Percentiles rank a stretch among this genome's conserved stretches.
Conservation (phyloP, 2,329 filamentous ascomycete species). For the Seiridium cupressi region DNA sequence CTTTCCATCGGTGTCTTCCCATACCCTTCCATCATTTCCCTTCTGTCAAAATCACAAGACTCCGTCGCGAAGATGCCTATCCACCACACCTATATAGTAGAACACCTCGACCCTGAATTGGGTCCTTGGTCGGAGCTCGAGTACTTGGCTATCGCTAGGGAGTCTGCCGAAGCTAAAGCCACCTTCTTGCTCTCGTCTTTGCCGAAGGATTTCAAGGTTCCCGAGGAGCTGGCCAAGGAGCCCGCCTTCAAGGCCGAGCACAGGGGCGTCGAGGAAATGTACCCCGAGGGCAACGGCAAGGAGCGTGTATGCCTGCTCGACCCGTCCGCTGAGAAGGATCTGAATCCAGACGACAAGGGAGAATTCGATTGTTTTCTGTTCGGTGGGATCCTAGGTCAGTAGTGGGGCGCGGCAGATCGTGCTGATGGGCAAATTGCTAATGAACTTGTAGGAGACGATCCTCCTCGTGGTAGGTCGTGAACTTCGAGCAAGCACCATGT, state of each 20-base stretch:
- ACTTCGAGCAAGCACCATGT: neutral
- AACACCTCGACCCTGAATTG: conserved; percentile 93
- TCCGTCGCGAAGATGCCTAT: neutral
- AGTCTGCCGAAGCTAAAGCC: conserved; percentile 66
- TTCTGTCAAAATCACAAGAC: neutral
- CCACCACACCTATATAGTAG: conserved; percentile 82
- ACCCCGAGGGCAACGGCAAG: conserved; percentile 61
- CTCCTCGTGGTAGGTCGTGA: conserved; percentile 71
- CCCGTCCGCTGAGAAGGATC: conserved; percentile 76
- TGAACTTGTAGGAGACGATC: conserved; percentile 72
- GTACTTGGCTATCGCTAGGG: conserved; percentile 82
- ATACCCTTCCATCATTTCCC: neutral
- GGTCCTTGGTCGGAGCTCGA: conserved; percentile 93
- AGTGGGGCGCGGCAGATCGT: conserved; percentile 6
- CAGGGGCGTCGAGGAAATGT: conserved; percentile 80
- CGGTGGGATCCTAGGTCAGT: conserved; percentile 86
- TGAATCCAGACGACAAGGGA: conserved; percentile 79
- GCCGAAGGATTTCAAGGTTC: conserved; percentile 66
- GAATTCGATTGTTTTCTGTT: conserved; percentile 90
- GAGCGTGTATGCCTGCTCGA: conserved; percentile 84
- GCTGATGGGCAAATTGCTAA: conserved; percentile 3
- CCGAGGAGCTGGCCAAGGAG: conserved; percentile 50
- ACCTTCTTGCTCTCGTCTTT: conserved; percentile 82
- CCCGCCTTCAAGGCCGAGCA: conserved; percentile 70
- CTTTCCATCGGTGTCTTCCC: no score